Evolutionary conservation across 2,329 filamentous ascomycete genomes (phyloP), one percentile per base, ranked within the genome.

Genomic region (Aspergillus neoniger): DNA sequence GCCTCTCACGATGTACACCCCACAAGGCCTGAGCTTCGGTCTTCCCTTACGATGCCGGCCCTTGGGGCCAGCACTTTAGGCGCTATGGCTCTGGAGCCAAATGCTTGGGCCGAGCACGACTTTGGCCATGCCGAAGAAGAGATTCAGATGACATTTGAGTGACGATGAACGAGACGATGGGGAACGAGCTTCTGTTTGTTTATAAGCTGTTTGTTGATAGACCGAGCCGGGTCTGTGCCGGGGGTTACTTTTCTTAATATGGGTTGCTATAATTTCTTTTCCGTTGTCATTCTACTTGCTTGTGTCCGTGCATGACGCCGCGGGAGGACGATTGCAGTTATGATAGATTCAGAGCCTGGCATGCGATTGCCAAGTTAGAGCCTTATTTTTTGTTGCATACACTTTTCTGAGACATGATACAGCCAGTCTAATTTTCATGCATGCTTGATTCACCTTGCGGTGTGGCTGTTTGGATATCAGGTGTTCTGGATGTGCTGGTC

Each of bases 121-220:
- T 14, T 36, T 14, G 32, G 32, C 32, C 32, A 36, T 5, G 32
- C 12, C 69, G 89, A 92, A 74, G 86, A 87, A 72, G 89, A 92
- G 75, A 90, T 94, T 64, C 84, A 85, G 32, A 90, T 94, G 89
- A 92, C 89, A 64, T 94, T 94, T 85, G 91, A 89, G 75, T 91
- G 79, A 78, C 64, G 62, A 63, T 54, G 57, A 44, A 63, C 51
- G 60, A 64, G 25, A 62, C 48, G 30, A 52, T 55, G 39, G 49
- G 49, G 28, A 58, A 53, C 28, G 39, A 25, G 55, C 39, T 32
- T 36, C 19, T 55, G 54, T 58, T 47, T 54, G 36, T 55, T 57
- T 55, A 50, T 48, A 60, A 25, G 57, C 12, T 50, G 30, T 23
- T 44, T 47, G 54, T 48, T 39, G 54, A 51, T 49, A 60, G 32